These are phyloP conservation scores for Colletotrichum sojae DNA, from an alignment of 2,329 filamentous ascomycete species.

Conservation along the genomic window DNA sequence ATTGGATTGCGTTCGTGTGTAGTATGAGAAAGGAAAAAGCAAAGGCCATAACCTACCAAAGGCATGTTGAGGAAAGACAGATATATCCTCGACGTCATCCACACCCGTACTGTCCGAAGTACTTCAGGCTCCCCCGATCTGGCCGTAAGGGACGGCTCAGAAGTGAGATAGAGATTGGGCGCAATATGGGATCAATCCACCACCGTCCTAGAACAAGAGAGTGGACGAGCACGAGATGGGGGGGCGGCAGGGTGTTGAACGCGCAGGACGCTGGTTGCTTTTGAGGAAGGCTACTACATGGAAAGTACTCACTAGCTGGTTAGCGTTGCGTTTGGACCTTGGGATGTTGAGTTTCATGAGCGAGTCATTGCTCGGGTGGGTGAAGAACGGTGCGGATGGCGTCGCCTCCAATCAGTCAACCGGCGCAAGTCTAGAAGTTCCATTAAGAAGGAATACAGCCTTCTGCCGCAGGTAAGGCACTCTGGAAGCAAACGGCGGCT, in stretches of 20 bases:
- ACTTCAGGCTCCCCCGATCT: conserved; percentile 17
- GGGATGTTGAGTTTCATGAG: conserved; percentile 33
- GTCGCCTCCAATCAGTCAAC: conserved; percentile 13
- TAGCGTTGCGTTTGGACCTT: conserved; percentile 33
- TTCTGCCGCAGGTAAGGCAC: conserved; percentile 23
- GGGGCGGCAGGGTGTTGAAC: background rate
- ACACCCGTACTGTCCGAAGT: background rate
- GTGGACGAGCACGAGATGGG: conserved; percentile 17
- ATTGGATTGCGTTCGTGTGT: background rate
- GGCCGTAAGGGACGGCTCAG: background rate
- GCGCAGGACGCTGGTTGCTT: conserved; percentile 11
- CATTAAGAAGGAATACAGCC: conserved; percentile 13
- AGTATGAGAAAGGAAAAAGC: background rate
- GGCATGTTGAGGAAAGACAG: conserved; percentile 2
- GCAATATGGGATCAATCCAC: background rate
- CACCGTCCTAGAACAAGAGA: background rate
- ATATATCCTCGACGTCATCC: conserved; percentile 21
- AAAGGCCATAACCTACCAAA: conserved; percentile 11
- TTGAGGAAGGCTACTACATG: conserved; percentile 19
- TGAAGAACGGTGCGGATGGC: conserved; percentile 27
- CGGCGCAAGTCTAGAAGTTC: conserved; percentile 22
- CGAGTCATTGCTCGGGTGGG: conserved; percentile 33
- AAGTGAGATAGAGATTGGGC: background rate
- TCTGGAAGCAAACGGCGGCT: conserved; percentile 31
- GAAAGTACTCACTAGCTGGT: background rate